These are phyloP conservation scores for Bertia moriformis DNA, from an alignment of 2,329 filamentous ascomycete species.

Conservation along the genomic window DNA sequence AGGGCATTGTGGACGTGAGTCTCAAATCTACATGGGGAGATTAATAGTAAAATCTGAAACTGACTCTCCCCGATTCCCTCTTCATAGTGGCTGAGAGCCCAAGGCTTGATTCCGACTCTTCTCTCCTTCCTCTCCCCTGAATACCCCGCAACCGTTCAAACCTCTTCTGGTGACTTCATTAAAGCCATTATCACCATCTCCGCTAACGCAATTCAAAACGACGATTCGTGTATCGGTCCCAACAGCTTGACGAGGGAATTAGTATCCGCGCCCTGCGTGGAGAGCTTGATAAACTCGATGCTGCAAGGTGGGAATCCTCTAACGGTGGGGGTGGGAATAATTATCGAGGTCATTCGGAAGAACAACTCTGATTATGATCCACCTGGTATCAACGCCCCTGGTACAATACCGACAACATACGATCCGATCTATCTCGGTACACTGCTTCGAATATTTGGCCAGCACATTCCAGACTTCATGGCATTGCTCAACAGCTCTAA, in stretches of 20 bases:
- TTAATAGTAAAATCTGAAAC: slow-evolving; percentile 2
- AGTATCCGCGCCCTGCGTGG: slow-evolving; percentile 71
- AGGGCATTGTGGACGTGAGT: slow-evolving; percentile 81
- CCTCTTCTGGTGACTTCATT: slow-evolving; percentile 89
- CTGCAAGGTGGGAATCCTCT: slow-evolving; percentile 81
- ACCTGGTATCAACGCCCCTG: slow-evolving; percentile 70
- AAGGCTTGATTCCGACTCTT: slow-evolving; percentile 73
- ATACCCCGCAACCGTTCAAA: slow-evolving; percentile 80
- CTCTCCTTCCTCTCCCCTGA: slow-evolving; percentile 76
- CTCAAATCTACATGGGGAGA: background rate
- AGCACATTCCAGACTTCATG: slow-evolving; percentile 90
- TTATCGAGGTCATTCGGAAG: slow-evolving; percentile 97
- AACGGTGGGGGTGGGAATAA: slow-evolving; percentile 89
- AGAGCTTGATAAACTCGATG: slow-evolving; percentile 82
- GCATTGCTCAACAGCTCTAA: slow-evolving; percentile 62
- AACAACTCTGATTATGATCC: slow-evolving; percentile 99
- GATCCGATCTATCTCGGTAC: slow-evolving; percentile 95
- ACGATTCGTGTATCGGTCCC: slow-evolving; percentile 95
- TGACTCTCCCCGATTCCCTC: slow-evolving; percentile 2
- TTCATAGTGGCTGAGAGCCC: slow-evolving; percentile 67
- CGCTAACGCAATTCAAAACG: slow-evolving; percentile 92
- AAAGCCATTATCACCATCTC: slow-evolving; percentile 99
- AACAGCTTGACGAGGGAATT: slow-evolving; percentile 92
- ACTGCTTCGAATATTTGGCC: slow-evolving; percentile 73
- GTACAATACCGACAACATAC: slow-evolving; percentile 64